Percentiles rank a stretch among this genome's conserved stretches.
phyloP scores from a whole-genome alignment of 2,329 filamentous ascomycete species.

The Westerdykella sp. region DNA sequence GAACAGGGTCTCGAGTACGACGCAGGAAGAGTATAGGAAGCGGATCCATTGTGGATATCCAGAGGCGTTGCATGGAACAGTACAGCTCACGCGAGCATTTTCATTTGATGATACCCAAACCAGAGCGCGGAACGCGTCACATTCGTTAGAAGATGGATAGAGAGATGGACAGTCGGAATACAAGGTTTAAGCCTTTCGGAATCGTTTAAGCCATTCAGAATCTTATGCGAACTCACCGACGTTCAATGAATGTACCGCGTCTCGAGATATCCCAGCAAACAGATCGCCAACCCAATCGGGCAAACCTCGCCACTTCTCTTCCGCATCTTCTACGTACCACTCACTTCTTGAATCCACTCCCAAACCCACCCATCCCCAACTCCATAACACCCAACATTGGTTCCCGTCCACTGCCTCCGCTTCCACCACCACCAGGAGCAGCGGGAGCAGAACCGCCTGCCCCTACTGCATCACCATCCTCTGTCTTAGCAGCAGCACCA shows the following conservation, averaged over 20 bases:
- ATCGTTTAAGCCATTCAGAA: too few relatives aligned
- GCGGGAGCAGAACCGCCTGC: background rate
- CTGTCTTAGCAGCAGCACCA: background rate
- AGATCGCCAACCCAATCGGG: too few relatives aligned
- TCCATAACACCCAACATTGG: background rate
- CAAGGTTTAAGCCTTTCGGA: background rate
- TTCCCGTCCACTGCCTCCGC: background rate
- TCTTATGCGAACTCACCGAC: too few relatives aligned
- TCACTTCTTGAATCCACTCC: too few relatives aligned
- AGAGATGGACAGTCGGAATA: background rate
- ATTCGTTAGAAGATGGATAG: slow-evolving; percentile 6
- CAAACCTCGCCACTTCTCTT: too few relatives aligned
- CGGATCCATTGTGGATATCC: too few relatives aligned
- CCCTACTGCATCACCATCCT: background rate
- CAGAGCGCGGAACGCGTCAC: slow-evolving; percentile 9
- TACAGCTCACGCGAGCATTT: slow-evolving; percentile 4
- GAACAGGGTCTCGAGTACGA: background rate
- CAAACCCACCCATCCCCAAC: slow-evolving; percentile 6
- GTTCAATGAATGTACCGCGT: too few relatives aligned
- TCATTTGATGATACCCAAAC: slow-evolving; percentile 1
- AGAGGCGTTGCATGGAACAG: background rate
- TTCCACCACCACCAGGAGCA: too few relatives aligned
- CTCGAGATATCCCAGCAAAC: too few relatives aligned
- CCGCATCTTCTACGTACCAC: too few relatives aligned
- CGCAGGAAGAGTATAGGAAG: too few relatives aligned